These are phyloP conservation scores for Yarrowia divulgata DNA, from an alignment of 805 yeast genomes.

Conservation along the genomic window DNA sequence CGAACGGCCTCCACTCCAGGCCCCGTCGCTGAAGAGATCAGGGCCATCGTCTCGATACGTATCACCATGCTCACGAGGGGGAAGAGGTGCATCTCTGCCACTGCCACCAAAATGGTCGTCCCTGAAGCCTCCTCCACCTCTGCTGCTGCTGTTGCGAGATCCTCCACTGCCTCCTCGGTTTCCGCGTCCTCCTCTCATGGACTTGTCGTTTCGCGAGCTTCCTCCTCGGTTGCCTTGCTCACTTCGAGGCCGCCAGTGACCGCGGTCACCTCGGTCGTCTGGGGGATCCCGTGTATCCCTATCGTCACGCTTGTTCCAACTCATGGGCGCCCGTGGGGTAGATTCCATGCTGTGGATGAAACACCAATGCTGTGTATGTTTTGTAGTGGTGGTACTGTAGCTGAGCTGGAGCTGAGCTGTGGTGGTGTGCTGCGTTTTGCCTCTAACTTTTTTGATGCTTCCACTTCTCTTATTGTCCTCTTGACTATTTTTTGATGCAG, in stretches of 20 bases:
- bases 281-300: background rate
- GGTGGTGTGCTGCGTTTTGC: slow-evolving; percentile 17
- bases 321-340: slow-evolving; percentile 30
- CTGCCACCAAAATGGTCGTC: slow-evolving; percentile 3
- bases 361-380: background rate
- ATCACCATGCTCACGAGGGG: background rate
- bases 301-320: slow-evolving; percentile 30
- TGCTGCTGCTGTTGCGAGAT: background rate
- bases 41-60: slow-evolving; percentile 19
- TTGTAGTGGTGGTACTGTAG: too few species aligned
- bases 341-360: slow-evolving; percentile 10
- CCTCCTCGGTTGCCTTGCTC: background rate
- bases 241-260: slow-evolving; percentile 5
- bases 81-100: background rate
- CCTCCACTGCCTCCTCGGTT: slow-evolving; percentile 16
- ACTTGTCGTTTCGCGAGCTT: slow-evolving; percentile 1
- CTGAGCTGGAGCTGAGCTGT: background rate
- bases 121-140: slow-evolving; percentile 2
- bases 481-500: slow-evolving; percentile 8
- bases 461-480: slow-evolving; percentile 1
- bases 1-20: slow-evolving; percentile 12
- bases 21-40: slow-evolving; percentile 18
- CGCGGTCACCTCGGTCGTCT: slow-evolving; percentile 21
- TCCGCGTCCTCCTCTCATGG: slow-evolving; percentile 3
- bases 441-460: slow-evolving; percentile 25